These are phyloP conservation scores for Candida orba DNA, from an alignment of 805 yeast genomes.

Conservation along the genomic window DNA sequence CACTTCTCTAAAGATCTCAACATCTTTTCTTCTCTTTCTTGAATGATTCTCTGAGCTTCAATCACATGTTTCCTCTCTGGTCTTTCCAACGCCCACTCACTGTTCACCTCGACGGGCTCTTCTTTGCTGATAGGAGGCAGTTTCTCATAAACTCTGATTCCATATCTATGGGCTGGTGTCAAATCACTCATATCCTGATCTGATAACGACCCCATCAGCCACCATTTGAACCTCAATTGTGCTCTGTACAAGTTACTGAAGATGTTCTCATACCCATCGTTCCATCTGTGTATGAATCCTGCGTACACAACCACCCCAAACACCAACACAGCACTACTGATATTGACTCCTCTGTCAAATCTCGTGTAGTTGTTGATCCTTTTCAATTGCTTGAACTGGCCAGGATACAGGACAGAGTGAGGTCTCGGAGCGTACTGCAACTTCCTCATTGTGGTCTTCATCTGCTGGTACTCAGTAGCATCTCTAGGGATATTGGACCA, in stretches of 20 bases:
- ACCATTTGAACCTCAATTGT: constrained; percentile 50
- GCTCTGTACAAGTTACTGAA: constrained; percentile 60
- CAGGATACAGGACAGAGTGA: constrained; percentile 63
- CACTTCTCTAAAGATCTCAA: neutral
- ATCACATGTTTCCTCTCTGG: constrained; percentile 67
- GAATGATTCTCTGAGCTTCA: constrained; percentile 66
- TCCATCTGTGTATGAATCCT: constrained; percentile 76
- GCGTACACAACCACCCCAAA: constrained; percentile 47
- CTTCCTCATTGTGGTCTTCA: constrained; percentile 66
- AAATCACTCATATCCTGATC: constrained; percentile 61
- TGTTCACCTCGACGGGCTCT: constrained; percentile 26
- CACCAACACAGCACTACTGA: constrained; percentile 43
- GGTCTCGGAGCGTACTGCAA: constrained; percentile 78
- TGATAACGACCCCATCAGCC: constrained; percentile 43
- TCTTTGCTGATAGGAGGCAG: constrained; percentile 23
- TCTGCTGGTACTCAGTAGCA: constrained; percentile 59
- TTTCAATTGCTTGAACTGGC: constrained; percentile 66
- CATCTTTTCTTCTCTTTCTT: constrained; percentile 51
- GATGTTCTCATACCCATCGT: constrained; percentile 73
- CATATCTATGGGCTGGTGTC: constrained; percentile 32
- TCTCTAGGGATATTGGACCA: constrained; percentile 55
- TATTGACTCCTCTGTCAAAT: constrained; percentile 52
- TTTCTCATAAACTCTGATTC: constrained; percentile 19
- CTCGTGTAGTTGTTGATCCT: constrained; percentile 45
- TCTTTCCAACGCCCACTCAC: constrained; percentile 44